Percentiles rank a stretch among this genome's conserved stretches.
These are phyloP conservation scores for Coffea canephora DNA, from an alignment of 257 asterid genomes.

Conservation along the genomic window DNA sequence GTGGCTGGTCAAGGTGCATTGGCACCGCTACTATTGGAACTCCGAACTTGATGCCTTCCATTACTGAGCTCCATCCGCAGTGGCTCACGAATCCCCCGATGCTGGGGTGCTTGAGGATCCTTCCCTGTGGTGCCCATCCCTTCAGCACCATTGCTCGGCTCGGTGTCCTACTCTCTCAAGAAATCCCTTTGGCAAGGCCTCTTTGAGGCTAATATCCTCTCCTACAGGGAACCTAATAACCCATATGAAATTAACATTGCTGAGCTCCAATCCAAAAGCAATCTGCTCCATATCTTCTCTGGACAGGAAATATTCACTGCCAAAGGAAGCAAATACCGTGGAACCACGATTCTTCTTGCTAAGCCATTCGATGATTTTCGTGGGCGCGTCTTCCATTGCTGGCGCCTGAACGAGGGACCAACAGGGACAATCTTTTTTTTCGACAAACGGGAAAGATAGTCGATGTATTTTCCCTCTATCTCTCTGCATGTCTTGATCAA, in stretches of 20 bases:
- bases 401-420: constrained; percentile 41
- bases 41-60: constrained; percentile 43
- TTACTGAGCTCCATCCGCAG: constrained; percentile 68
- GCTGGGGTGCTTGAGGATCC: constrained; percentile 43
- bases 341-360: constrained; percentile 34
- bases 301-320: constrained; percentile 57
- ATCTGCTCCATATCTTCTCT: constrained; percentile 46
- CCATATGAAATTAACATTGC: constrained; percentile 60
- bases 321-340: constrained; percentile 57
- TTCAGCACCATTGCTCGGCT: constrained; percentile 55
- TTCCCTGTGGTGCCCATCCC: constrained; percentile 57
- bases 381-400: constrained; percentile 9
- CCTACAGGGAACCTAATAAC: constrained; percentile 42
- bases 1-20: constrained; percentile 63
- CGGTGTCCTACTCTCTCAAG: constrained; percentile 35
- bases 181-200: constrained; percentile 47
- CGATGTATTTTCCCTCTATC: constrained; percentile 57
- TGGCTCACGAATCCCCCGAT: constrained; percentile 61
- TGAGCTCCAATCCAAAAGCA: constrained; percentile 56
- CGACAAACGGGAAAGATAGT: constrained; percentile 23
- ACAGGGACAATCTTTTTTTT: constrained; percentile 45
- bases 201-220: constrained; percentile 5
- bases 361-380: constrained; percentile 48
- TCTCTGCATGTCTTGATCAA: constrained; percentile 45
- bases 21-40: constrained; percentile 63